phyloP scores from a whole-genome alignment of 1,284 basidiomycete species.

The Omphalotus olearius region DNA sequence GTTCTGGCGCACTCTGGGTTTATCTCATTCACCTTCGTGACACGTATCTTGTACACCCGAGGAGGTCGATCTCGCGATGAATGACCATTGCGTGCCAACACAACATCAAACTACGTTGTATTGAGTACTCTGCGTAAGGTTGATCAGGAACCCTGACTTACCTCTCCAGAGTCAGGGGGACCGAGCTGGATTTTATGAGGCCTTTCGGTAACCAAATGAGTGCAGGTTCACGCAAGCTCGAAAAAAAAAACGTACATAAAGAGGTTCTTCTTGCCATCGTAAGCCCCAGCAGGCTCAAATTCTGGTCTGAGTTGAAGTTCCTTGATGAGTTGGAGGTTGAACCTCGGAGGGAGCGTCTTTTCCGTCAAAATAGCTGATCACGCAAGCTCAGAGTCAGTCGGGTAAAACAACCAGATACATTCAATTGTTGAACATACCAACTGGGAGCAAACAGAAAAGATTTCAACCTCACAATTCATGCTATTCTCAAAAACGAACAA shows the following conservation, averaged over 20 bases:
- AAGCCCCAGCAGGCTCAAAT: slow-evolving; percentile 24
- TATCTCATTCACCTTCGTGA: slow-evolving; percentile 40
- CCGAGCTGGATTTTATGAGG: slow-evolving; percentile 32
- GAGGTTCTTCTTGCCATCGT: slow-evolving; percentile 51
- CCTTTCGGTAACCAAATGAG: too few species aligned
- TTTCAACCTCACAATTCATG: background rate
- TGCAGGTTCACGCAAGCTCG: background rate
- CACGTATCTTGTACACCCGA: slow-evolving; percentile 33
- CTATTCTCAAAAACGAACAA: background rate
- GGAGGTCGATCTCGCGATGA: slow-evolving; percentile 20
- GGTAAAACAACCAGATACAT: background rate
- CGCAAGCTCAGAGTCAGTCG: slow-evolving; percentile 12
- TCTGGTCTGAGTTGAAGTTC: background rate
- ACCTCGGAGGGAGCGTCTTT: slow-evolving; percentile 4
- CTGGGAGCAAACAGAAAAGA: background rate
- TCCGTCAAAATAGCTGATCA: slow-evolving; percentile 19
- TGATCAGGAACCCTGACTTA: background rate
- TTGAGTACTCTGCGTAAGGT: too few species aligned
- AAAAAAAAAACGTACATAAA: slow-evolving; percentile 25
- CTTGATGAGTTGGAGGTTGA: slow-evolving; percentile 5
- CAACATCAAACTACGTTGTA: slow-evolving; percentile 15
- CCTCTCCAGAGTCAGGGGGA: slow-evolving; percentile 16
- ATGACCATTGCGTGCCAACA: slow-evolving; percentile 4
- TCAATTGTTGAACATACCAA: slow-evolving; percentile 2
- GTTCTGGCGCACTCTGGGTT: slow-evolving; percentile 38